Base-by-base conservation (phyloP, 495 filamentous ascomycete genomes). In the Trichoderma reesei region DNA sequence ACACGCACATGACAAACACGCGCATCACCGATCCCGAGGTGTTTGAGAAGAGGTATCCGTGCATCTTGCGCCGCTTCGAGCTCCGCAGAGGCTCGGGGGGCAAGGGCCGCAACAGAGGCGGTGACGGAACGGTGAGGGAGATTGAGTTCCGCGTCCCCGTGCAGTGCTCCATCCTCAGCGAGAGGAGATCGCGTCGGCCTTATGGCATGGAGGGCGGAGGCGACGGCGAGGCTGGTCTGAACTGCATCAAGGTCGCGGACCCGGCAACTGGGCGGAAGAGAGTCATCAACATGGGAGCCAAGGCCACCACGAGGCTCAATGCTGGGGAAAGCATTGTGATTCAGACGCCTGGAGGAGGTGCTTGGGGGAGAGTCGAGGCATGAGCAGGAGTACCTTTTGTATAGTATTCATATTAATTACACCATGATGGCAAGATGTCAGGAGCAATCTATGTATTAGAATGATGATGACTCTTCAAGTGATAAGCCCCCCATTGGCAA, bases 1-100 rank as follows among this genome's bases (percentile, higher is more conserved):
- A 98, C 72, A 88, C 87, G 33, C 93, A 97, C 75, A 97, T 97
- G 93, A 98, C 94, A 14, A 98, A 98, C 74, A 98, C 94, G 7
- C 85, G 94, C 0, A 98, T 98, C 71, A 98, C 94, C 0, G 94
- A 98, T 74, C 82, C 91, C 0, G 94, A 98, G 68, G 86, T 96
- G n/a, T 92, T 98, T 68, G 94, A 98, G 75, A 83, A 92, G 3
- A 83, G 94, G n/a, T 98, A 98, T 69, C 94, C 94, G 1, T 89
- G 96, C 3, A 71, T 97, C 11, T 80, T 98, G 26, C 82, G 90
- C 0, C 86, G 93, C 70, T 98, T 97, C 72, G 84, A 84, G 3
- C 80, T 97, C 31, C 79, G 93, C 0, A 70, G 76, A 36, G 85
- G 85, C 0, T 87, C 83, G 13, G 88, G 86, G 16, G 94, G 93